A percentile compares a stretch with the other conserved stretches of the same genome.
Conservation (phyloP, 2,329 filamentous ascomycete genomes). For the Pleomassaria siparia region DNA sequence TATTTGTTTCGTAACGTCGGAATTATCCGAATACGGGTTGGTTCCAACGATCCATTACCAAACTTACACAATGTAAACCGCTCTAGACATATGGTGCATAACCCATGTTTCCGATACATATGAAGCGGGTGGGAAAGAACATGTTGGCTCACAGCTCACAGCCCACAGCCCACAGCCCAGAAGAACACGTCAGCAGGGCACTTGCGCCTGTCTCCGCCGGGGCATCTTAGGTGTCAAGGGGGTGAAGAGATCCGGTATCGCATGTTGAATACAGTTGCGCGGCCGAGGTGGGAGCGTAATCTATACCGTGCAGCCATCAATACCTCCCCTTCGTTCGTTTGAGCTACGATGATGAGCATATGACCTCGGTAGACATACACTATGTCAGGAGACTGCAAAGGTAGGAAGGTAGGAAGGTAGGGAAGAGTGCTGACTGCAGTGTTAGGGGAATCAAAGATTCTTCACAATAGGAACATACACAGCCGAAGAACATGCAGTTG, state of each 20-base stretch:
- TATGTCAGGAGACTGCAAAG: neutral
- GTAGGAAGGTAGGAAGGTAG: neutral
- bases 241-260: neutral
- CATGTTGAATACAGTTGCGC: neutral
- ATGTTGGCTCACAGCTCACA: too few relatives aligned
- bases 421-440: neutral
- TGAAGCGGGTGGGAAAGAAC: too few relatives aligned
- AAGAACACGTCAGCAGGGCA: neutral
- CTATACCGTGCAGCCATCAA: neutral
- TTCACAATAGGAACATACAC: neutral
- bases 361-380: neutral
- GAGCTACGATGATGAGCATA: neutral
- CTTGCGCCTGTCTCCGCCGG: conserved; percentile 2
- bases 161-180: too few relatives aligned
- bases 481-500: neutral
- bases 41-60: conserved; percentile 3
- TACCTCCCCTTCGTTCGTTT: neutral
- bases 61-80: too few relatives aligned
- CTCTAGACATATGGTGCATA: too few relatives aligned
- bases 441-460: neutral
- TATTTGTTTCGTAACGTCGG: neutral
- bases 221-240: neutral
- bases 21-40: neutral
- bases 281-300: neutral
- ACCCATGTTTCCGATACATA: too few relatives aligned